Evolutionary conservation across 108 stramenopile genomes (phyloP).

Genomic region (Pseudonitzschia multiseries): DNA sequence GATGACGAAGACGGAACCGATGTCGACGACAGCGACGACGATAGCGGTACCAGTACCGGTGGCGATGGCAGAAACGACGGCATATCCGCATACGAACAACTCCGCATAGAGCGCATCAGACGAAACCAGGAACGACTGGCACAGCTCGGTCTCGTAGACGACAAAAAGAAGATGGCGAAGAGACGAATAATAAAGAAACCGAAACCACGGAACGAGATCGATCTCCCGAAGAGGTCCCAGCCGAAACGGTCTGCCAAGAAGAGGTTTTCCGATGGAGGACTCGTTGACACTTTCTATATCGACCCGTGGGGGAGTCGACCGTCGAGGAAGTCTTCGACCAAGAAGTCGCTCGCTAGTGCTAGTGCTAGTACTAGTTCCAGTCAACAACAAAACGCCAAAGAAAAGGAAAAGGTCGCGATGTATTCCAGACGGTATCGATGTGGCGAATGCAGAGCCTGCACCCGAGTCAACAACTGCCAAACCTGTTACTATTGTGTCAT

Average conservation of each 20-base stretch:
- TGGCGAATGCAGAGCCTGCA: not conserved
- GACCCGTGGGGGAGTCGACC: not conserved
- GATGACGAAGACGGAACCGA: constrained; percentile 10
- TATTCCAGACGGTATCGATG: not conserved
- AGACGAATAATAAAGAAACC: not conserved
- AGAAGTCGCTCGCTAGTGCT: not conserved
- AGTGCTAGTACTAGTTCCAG: no score
- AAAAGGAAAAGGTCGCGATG: not conserved
- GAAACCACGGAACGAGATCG: not conserved
- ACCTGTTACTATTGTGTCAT: not conserved
- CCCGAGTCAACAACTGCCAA: not conserved
- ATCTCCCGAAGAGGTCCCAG: not conserved
- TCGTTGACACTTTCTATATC: not conserved
- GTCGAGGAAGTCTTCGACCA: not conserved
- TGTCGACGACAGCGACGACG: no score
- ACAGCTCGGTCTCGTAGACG: constrained; percentile 46
- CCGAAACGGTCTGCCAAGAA: constrained; percentile 1
- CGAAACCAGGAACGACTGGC: constrained; percentile 65
- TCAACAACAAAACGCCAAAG: not conserved
- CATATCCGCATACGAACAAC: constrained; percentile 64
- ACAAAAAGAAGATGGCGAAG: not conserved
- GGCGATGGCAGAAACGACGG: constrained; percentile 19
- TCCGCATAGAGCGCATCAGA: constrained; percentile 66
- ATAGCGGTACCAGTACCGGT: no score
- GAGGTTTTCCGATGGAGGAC: not conserved